Conservation (phyloP, 2,329 filamentous ascomycete species). For the Westerdykella aurantiaca region DNA sequence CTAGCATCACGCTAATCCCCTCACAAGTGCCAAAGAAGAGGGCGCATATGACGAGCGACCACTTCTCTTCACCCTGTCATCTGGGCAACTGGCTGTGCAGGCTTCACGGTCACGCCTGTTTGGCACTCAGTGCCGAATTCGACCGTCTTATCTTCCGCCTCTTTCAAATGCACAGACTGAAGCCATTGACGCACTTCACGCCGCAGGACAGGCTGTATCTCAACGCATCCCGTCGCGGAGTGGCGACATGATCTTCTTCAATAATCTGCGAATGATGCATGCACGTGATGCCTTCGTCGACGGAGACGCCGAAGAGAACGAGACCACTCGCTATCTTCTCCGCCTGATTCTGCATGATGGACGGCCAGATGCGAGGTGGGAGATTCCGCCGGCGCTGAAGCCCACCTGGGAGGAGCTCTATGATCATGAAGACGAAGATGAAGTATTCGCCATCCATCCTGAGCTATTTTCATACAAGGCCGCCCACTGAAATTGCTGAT, state of each 20-base stretch:
- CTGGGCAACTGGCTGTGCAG: slow-evolving; percentile 2
- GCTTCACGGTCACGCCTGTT: slow-evolving; percentile 4
- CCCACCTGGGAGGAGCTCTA: slow-evolving; percentile 2
- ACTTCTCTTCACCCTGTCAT: slow-evolving; percentile 4
- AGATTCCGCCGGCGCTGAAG: not conserved
- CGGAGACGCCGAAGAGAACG: slow-evolving; percentile 4
- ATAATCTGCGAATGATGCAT: slow-evolving; percentile 5
- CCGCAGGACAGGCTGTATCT: slow-evolving; percentile 1
- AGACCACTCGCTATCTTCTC: slow-evolving; percentile 1
- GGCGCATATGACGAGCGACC: slow-evolving; percentile 3
- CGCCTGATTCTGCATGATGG: slow-evolving; percentile 5
- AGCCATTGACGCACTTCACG: slow-evolving; percentile 4
- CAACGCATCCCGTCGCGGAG: slow-evolving; percentile 1
- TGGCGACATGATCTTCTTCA: slow-evolving; percentile 6
- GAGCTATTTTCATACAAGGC: slow-evolving; percentile 5
- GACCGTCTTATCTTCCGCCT: slow-evolving; percentile 1
- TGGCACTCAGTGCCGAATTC: slow-evolving; percentile 1
- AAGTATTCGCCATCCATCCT: slow-evolving; percentile 3
- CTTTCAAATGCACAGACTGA: slow-evolving; percentile 1
- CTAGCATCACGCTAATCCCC: not conserved
- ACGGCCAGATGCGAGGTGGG: not conserved
- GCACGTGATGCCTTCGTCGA: slow-evolving; percentile 5
- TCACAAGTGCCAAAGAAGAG: slow-evolving; percentile 1
- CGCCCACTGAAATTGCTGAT: not conserved
- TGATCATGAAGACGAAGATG: slow-evolving; percentile 1